Evolutionary conservation across 768 basidiomycete species (phyloP), one percentile per base, ranked within the genome.

Genomic region (Sarcodon sp.): DNA sequence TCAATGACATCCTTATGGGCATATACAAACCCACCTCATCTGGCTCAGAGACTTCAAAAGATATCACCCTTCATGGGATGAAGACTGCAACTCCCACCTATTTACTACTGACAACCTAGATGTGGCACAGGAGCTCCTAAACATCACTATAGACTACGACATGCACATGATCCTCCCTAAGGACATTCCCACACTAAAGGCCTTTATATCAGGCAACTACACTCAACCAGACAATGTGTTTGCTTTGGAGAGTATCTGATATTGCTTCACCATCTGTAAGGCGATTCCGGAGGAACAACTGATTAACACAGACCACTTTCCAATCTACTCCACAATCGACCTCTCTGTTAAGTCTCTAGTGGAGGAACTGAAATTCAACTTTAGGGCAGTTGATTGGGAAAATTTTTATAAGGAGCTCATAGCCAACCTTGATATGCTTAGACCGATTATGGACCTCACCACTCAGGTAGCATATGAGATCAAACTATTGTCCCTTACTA

Each of bases 141-240:
- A 61, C 8, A 16, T 65, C 3, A 12, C 66, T 0, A 51, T 46
- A 0, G 53, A 53, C 0, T 45, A 63, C 45, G 50, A 53, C 0
- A 59, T 77, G 56, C 7, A 50, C 0, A 67, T 69, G 67, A 48
- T 59, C 0, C 62, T 77, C 0, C 67, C 64, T 0, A 47, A 55
- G 7, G 57, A 56, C 0, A 55, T 58, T 0, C 69, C 69, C 0
- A 77, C 68, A 0, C 59, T 76, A 0, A 36, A 64, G 15, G 54
- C 63, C 0, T 43, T 35, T 0, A 44, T 27, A 1, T 60, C 68
- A 0, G 62, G 64, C 12, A 70, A 68, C 47, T 60, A 56, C 43
- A 66, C 66, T 5, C 45, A 66, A 8, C 61, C 64, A 4, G 70
- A 76, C 57, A 75, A 77, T 46, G 66, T 75, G 0, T 75, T 68